Base-by-base conservation (phyloP, 2,329 filamentous ascomycete genomes). In the Colletotrichum viniferum region DNA sequence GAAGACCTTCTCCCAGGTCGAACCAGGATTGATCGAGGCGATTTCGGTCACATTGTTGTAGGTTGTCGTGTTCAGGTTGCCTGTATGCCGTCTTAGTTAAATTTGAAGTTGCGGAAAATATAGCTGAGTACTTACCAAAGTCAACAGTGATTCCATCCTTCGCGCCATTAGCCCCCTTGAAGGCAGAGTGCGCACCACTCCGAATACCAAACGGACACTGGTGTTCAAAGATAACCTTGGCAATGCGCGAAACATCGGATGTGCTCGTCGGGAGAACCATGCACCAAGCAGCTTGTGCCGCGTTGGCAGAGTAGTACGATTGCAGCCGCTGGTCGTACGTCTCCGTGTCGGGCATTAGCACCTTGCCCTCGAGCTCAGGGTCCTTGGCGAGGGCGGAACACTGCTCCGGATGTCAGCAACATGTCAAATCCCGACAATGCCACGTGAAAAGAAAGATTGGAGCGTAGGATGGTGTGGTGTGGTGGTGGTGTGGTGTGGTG, bases 221-320 rank as follows among this genome's bases (percentile, higher is more conserved):
- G 71, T 26, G 69, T 28, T 21, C 65, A 74, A 61, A 82, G 66
- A 70, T 30, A 21, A 79, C 64, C 63, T 76, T 73, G 9, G 78
- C 78, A 30, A 81, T 76, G 18, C 62, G 71, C 4, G 79, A 78
- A 8, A 77, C 76, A 3, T 76, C 73, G 4, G 52, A 28, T 10
- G 76, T 69, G 18, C 24, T 61, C 48, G 75, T 71, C 4, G 76
- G 76, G 14, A 77, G 52, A 34, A 77, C 76, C 76, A 76, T 77
- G 18, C 48, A 82, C 81, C 81, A 81, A 0, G 81, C 78, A 7
- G 74, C 78, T 66, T 79, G 79, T 3, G 81, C 81, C 6, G 81
- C 80, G 48, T 82, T 82, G 76, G 80, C 80, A 0, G 81, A 82
- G 75, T 82, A 82, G 73, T 82, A 82, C 1, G 79, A 74, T 58